Evolutionary conservation across 1,284 basidiomycete genomes (phyloP).

Genomic region (Lignosus rhinocerotis): DNA sequence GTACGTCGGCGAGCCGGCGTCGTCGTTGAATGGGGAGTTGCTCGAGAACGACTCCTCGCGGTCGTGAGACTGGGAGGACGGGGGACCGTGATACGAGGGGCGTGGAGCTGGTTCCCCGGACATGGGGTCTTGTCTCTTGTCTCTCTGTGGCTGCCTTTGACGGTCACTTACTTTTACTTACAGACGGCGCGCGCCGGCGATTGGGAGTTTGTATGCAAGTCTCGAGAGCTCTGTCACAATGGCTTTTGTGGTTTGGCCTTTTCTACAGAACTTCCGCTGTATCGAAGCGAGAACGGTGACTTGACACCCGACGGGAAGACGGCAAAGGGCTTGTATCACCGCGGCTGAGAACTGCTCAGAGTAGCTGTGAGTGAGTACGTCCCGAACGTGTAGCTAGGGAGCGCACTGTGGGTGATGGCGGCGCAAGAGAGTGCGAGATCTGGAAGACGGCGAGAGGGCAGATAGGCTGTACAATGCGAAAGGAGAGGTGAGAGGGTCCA

Average conservation of each 20-base stretch:
- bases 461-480: no score
- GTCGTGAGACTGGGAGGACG: not conserved
- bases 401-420: not conserved
- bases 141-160: no score
- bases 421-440: no score
- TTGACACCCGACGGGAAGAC: not conserved
- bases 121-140: no score
- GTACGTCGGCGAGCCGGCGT: slow-evolving; percentile 4
- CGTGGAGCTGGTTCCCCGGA: not conserved
- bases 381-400: not conserved
- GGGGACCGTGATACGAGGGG: not conserved
- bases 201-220: not conserved
- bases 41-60: slow-evolving; percentile 7
- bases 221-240: not conserved
- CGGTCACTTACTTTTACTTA: no score
- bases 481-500: no score
- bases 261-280: not conserved
- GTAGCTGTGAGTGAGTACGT: not conserved
- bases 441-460: no score
- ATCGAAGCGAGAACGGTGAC: not conserved
- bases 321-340: not conserved
- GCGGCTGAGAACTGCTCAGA: not conserved
- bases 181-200: not conserved
- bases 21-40: slow-evolving; percentile 19
- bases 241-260: not conserved